A percentile compares a stretch with the other conserved stretches of the same genome.
phyloP scores from a whole-genome alignment of 2,329 filamentous ascomycete genomes.

The Botrytis elliptica region DNA sequence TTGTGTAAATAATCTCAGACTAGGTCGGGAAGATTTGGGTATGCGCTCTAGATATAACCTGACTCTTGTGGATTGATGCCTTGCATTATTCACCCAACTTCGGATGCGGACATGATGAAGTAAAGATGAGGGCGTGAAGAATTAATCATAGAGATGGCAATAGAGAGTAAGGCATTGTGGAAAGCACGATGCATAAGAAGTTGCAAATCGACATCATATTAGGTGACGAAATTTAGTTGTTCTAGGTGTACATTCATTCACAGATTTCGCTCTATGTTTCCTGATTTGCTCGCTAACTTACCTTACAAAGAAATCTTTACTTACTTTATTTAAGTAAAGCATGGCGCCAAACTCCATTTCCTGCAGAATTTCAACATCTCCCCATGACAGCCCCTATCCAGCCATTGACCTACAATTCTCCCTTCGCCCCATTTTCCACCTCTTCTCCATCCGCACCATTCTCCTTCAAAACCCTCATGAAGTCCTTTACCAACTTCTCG shows the following conservation, averaged over 20 bases:
- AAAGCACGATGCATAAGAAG: too few relatives aligned
- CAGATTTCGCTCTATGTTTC: neutral
- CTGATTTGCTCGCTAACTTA: neutral
- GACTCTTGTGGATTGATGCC: neutral
- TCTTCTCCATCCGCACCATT: constrained; percentile 8
- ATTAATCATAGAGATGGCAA: neutral
- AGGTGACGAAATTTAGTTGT: neutral
- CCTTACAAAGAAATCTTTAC: neutral
- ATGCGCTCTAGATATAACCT: neutral
- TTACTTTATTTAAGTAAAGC: neutral
- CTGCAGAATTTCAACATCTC: neutral
- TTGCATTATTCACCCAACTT: neutral
- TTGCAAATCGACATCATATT: neutral
- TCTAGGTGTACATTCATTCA: neutral
- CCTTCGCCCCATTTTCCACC: neutral
- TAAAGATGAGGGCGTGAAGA: neutral
- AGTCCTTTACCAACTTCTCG: constrained; percentile 61
- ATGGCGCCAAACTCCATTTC: neutral
- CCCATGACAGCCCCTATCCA: neutral
- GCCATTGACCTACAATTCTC: neutral
- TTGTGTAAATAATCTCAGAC: neutral
- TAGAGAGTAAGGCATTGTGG: neutral
- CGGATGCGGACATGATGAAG: neutral
- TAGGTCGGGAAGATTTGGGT: neutral
- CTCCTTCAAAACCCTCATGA: constrained; percentile 51